Base-by-base conservation (phyloP, 2,329 filamentous ascomycete genomes). In the Pseudogymnoascus sp. region DNA sequence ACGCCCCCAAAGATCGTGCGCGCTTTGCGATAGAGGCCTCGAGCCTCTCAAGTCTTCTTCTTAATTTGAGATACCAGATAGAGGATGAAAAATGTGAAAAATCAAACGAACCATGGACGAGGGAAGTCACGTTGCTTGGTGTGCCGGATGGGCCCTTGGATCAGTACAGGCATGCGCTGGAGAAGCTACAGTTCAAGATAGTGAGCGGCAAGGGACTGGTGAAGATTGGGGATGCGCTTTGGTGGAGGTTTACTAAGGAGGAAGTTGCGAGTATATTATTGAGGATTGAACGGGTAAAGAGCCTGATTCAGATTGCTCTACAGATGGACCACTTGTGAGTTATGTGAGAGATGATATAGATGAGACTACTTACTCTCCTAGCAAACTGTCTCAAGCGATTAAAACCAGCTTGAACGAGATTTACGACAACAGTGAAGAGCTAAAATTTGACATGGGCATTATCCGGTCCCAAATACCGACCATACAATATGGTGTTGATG, bases 1-100 rank as follows among this genome's bases (percentile, higher is more conserved):
- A 41, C 16, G 61, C 49, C 25, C 36, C 61, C n/a, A 59, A 59
- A 60, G 61, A 59, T 12, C 45, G 45, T 62, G 23, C 33, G 36
- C 14, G 28, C 14, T 36, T 35, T 1, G 38, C 49, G 22, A 33
- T 59, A 22, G 52, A 62, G 19, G 25, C 25, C 2, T 62, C 11
- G 14, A 55, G 35, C 2, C 28, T 30, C 28, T 62, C 42, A 1
- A 33, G 16, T 35, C 39, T 62, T 49, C 42, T 49, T 3, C 23
- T 49, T 28, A 49, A 49, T 49, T 49, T 49, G 42, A 49, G 42
- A 16, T 49, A 49, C 23, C 42, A 28, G 23, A 30, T 49, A 49
- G 42, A 49, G 23, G 42, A 28, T 9, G 42, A 49, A 22, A 3
- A 8, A 2, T 49, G 8, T 49, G 14, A 49, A 30, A 49, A 49